phyloP scores from a whole-genome alignment of 371 early-diverging fungal genomes.

The Zychaea mexicana region DNA sequence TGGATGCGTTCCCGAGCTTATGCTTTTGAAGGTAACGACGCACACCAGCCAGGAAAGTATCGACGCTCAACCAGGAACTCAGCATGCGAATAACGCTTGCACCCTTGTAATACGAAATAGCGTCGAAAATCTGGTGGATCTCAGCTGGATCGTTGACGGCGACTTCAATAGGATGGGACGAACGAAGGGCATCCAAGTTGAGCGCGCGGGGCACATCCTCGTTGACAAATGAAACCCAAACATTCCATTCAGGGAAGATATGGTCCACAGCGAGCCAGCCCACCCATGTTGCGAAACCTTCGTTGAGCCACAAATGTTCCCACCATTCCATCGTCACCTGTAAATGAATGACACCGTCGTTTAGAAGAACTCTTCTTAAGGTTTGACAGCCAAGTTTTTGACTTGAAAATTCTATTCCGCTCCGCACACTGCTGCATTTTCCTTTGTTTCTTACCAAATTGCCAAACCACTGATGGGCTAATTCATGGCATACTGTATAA shows the following conservation, averaged over 20 bases:
- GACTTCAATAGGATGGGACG: conserved; percentile 87
- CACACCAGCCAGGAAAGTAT: conserved; percentile 72
- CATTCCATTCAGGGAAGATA: conserved; percentile 79
- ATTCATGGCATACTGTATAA: conserved; percentile 89
- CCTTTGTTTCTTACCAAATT: conserved; percentile 58
- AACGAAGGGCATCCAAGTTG: conserved; percentile 74
- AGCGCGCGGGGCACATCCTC: conserved; percentile 76
- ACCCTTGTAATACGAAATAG: conserved; percentile 87
- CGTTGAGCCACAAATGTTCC: conserved; percentile 94
- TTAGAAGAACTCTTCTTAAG: too few species aligned
- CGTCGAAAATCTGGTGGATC: conserved; percentile 80
- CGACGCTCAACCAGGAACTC: conserved; percentile 60
- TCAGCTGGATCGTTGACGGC: conserved; percentile 78
- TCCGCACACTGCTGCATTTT: too few species aligned
- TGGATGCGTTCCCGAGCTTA: conserved; percentile 80
- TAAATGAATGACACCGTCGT: not conserved
- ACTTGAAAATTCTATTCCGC: too few species aligned
- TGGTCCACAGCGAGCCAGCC: conserved; percentile 82
- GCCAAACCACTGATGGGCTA: conserved; percentile 96
- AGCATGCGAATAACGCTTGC: conserved; percentile 92
- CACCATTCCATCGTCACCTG: conserved; percentile 80
- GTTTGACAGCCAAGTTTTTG: too few species aligned
- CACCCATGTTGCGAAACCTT: conserved; percentile 95
- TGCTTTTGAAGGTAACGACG: conserved; percentile 77
- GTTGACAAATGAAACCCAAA: conserved; percentile 80